These are phyloP conservation scores for Globisporangium paddicum DNA, from an alignment of 352 stramenopile genomes.

Conservation along the genomic window DNA sequence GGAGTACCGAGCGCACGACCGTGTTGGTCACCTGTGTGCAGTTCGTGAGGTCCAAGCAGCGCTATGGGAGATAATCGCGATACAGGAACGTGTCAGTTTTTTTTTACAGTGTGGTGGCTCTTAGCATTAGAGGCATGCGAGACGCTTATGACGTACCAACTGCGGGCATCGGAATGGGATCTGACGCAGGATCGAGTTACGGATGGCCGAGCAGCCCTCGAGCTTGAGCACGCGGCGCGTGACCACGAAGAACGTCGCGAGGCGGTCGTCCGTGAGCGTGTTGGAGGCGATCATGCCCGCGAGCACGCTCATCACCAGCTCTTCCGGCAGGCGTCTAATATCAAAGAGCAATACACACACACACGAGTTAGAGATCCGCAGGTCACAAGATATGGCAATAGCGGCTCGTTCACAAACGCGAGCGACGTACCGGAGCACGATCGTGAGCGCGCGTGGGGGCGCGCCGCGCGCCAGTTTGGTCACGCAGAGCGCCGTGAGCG, in stretches of 20 bases:
- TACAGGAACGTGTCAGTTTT: background rate
- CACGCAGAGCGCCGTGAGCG: constrained; percentile 61
- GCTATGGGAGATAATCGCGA: constrained; percentile 22
- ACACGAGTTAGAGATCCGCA: background rate
- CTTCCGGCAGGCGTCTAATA: constrained; percentile 65
- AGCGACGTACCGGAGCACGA: constrained; percentile 52
- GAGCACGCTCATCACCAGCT: constrained; percentile 74
- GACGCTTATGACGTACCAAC: constrained; percentile 35
- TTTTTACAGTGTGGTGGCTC: too few species aligned
- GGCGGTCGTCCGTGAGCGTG: constrained; percentile 77
- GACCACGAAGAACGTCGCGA: constrained; percentile 79
- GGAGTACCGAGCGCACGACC: constrained; percentile 73
- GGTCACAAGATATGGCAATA: background rate
- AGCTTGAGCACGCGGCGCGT: constrained; percentile 69
- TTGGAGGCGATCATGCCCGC: constrained; percentile 66
- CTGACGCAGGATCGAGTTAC: constrained; percentile 84
- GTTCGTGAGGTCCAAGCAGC: constrained; percentile 79
- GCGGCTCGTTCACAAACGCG: background rate
- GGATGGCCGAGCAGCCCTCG: constrained; percentile 65
- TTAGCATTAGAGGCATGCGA: background rate
- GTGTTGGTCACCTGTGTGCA: constrained; percentile 87
- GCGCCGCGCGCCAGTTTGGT: constrained; percentile 45
- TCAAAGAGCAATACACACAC: background rate
- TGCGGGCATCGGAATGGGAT: constrained; percentile 82
- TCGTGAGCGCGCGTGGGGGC: constrained; percentile 49